Evolutionary conservation across 129 eudicot genomes (phyloP), one percentile per base, ranked within the genome.

Genomic region (Chrysanthemum lavandulifolium): DNA sequence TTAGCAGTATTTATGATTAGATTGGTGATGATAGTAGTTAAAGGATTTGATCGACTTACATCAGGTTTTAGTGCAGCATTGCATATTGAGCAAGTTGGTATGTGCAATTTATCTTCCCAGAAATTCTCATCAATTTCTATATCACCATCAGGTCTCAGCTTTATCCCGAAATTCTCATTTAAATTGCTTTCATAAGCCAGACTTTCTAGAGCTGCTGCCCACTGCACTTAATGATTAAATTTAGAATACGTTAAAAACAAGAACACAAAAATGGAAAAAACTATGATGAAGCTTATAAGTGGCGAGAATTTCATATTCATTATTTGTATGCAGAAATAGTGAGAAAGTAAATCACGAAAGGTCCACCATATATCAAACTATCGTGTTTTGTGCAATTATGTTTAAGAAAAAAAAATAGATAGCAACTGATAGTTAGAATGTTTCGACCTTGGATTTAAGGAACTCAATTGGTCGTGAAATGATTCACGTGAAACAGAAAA

Each of bases 391-490:
- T 47, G 19, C 36, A 45, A 6, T 40, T 53, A 59, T 12, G 9
- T 63, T 23, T 18, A 7, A 8, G 31, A 77, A 31, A 59, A 40
- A n/a, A n/a, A 16, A 55, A 57, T 10, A 56, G 27, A 53, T 23
- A 52, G 65, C 13, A 73, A 60, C 8, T 27, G 8, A 49, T 12
- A 63, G 4, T n/a, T 54, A 40, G 56, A 75, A 73, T 18, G 50
- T 68, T 72, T 45, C 69, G 72, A 89, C 98, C 98, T 90, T 90
- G 95, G 87, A 70, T 93, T 93, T 53, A 78, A 85, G 31, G 85
- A 82, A 75, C 87, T 93, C 69, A 89, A 74, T 79, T 85, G 86
- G 48, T 93, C 98, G 84, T 89, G 98, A 84, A 93, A 93, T 47
- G 76, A 65, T 71, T 76, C 77, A 43, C 98, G 82, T 48, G 92